Evolutionary conservation across 129 eudicot species (phyloP).

Genomic region (Escallonia rubra): DNA sequence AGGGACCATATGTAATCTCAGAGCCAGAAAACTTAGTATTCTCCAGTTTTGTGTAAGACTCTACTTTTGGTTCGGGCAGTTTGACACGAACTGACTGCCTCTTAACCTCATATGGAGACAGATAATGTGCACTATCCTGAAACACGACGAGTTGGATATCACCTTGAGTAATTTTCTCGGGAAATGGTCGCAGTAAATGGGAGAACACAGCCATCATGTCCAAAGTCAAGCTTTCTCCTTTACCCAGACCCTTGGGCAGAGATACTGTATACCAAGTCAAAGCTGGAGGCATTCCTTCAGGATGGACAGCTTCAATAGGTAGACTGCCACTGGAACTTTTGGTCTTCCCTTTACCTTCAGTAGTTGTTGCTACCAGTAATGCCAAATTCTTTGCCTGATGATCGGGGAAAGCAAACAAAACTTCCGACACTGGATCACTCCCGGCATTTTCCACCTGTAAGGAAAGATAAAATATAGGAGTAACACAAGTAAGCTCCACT

Average conservation of each 20-base stretch:
- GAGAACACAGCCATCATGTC: slow-evolving; percentile 65
- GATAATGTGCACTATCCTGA: slow-evolving; percentile 77
- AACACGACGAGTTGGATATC: slow-evolving; percentile 65
- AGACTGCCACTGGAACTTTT: slow-evolving; percentile 42
- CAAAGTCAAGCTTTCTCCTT: slow-evolving; percentile 62
- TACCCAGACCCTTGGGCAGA: slow-evolving; percentile 55
- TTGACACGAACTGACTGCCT: slow-evolving; percentile 59
- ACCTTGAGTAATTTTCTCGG: slow-evolving; percentile 86
- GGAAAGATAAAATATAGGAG: neutral
- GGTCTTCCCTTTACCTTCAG: slow-evolving; percentile 66
- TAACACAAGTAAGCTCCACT: neutral
- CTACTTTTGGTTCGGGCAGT: slow-evolving; percentile 70
- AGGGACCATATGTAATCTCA: slow-evolving; percentile 94
- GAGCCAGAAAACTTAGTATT: slow-evolving; percentile 66
- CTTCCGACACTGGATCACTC: slow-evolving; percentile 52
- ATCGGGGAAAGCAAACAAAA: slow-evolving; percentile 67
- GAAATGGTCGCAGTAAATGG: slow-evolving; percentile 64
- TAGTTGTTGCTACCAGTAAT: slow-evolving; percentile 33
- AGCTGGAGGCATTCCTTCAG: slow-evolving; percentile 59
- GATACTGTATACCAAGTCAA: slow-evolving; percentile 59
- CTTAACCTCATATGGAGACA: slow-evolving; percentile 74
- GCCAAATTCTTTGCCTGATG: slow-evolving; percentile 66
- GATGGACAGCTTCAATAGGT: slow-evolving; percentile 36
- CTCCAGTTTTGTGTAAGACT: slow-evolving; percentile 75
- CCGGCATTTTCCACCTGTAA: slow-evolving; percentile 76